These are phyloP conservation scores for Cucurbita moschata DNA, from an alignment of 306 rosid genomes.

Conservation along the genomic window DNA sequence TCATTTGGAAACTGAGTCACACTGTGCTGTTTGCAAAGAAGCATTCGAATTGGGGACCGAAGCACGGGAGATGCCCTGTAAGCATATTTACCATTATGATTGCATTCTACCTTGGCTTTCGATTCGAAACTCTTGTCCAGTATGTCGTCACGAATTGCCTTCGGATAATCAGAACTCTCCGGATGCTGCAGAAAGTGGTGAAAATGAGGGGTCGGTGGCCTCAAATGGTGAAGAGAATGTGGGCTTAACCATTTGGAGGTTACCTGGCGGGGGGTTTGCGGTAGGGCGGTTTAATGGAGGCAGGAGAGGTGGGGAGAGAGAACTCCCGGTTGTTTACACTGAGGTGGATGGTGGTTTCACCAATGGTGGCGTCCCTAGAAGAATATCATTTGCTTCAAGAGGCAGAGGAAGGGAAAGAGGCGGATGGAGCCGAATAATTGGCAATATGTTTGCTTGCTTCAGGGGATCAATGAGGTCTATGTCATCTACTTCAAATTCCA, in stretches of 20 bases:
- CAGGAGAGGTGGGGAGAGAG: constrained; percentile 56
- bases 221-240: constrained; percentile 30
- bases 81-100: constrained; percentile 63
- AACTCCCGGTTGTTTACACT: constrained; percentile 65
- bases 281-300: constrained; percentile 65
- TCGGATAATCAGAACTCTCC: constrained; percentile 13
- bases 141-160: constrained; percentile 67
- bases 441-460: constrained; percentile 46
- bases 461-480: constrained; percentile 14
- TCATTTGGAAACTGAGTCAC: constrained; percentile 31
- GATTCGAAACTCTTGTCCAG: constrained; percentile 73
- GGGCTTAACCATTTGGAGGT: constrained; percentile 80
- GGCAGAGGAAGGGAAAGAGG: constrained; percentile 39
- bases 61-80: constrained; percentile 76
- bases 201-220: neutral
- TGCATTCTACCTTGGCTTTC: constrained; percentile 82
- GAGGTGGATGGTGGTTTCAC: constrained; percentile 70
- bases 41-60: constrained; percentile 33
- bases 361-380: constrained; percentile 47
- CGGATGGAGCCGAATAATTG: constrained; percentile 22
- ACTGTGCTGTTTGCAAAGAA: constrained; percentile 76
- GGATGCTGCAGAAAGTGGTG: neutral
- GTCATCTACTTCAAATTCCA: constrained; percentile 11
- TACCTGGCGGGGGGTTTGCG: constrained; percentile 79
- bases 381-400: constrained; percentile 45